phyloP scores from a whole-genome alignment of 257 asterid species.

The Eucommia ulmoides region DNA sequence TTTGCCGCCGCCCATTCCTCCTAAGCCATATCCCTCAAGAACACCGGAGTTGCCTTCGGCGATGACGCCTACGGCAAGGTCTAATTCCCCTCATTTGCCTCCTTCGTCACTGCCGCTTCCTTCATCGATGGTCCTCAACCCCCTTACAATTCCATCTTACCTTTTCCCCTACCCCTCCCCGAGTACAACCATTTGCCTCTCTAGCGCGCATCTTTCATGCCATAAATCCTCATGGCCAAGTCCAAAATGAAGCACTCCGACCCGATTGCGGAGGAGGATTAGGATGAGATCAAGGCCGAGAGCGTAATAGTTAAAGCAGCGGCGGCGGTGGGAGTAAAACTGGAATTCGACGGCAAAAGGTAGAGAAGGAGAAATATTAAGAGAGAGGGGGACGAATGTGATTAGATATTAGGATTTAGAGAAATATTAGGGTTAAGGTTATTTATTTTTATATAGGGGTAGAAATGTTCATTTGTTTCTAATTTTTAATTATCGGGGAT shows the following conservation, averaged over 20 bases:
- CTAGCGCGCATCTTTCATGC: constrained; percentile 81
- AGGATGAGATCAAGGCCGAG: constrained; percentile 48
- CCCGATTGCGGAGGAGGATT: constrained; percentile 61
- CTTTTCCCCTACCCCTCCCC: constrained; percentile 62
- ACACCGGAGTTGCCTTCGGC: constrained; percentile 90
- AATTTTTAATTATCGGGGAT: no score
- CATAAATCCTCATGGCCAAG: constrained; percentile 45
- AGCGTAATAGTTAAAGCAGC: constrained; percentile 35
- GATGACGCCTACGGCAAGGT: constrained; percentile 88
- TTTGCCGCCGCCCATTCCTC: constrained; percentile 94
- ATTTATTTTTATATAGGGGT: no score
- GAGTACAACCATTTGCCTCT: constrained; percentile 36
- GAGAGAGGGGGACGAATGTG: no score
- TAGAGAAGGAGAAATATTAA: no score
- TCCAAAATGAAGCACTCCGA: constrained; percentile 36
- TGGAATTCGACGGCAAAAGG: constrained; percentile 15
- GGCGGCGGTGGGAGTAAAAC: constrained; percentile 29
- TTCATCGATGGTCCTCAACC: constrained; percentile 30
- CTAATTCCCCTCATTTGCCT: constrained; percentile 20
- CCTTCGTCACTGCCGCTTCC: constrained; percentile 13
- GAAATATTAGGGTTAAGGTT: no score
- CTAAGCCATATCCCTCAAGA: constrained; percentile 68
- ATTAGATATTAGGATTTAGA: no score
- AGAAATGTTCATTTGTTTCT: no score
- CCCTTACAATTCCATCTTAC: constrained; percentile 38